Evolutionary conservation across 148 eudicot species (phyloP), one percentile per base, ranked within the genome.

Genomic region (Polygonum maritimum): DNA sequence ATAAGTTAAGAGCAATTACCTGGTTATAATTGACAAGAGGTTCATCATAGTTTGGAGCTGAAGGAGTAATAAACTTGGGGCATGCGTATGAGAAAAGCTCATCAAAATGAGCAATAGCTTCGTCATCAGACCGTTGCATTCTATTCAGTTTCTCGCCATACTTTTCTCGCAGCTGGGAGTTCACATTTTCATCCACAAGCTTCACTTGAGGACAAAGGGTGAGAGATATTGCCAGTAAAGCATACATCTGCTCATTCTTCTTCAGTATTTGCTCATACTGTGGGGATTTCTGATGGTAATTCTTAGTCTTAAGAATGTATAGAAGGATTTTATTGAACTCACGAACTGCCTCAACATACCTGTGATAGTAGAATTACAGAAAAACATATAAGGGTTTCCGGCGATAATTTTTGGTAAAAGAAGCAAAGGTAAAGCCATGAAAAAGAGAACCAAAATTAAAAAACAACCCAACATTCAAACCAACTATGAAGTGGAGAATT

Each of bases 201-300:
- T 89, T 92, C 38, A 83, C 86, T 83, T 90, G 96, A 73, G 99
- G 98, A 78, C 99, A 95, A 70, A 95, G 94, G 15, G 93, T 92
- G 48, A 95, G 89, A 76, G 84, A 85, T 67, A 91, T 80, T 36
- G 99, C 97, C 73, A 92, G 84, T 85, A 95, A 80, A 31, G 99
- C 99, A 88, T 95, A 95, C 99, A 92, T 95, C 85, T 95, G 99
- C 89, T 95, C 99, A 81, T 91, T 95, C 85, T 95, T 95, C 90
- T 95, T 95, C 75, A 95, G 81, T 81, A 95, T 92, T 80, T 91
- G 99, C 79, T 95, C 99, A 80, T 89, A 92, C 79, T 95, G 98
- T 3, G 98, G 90, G 48, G 99, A 95, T 79, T 92, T 95, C 82
- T 92, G 90, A 83, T 95, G 98, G 81, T 80, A 89, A 73, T 91